These are phyloP conservation scores for Rhodotorula sphaerocarpa DNA, from an alignment of 768 basidiomycete genomes.

Conservation along the genomic window DNA sequence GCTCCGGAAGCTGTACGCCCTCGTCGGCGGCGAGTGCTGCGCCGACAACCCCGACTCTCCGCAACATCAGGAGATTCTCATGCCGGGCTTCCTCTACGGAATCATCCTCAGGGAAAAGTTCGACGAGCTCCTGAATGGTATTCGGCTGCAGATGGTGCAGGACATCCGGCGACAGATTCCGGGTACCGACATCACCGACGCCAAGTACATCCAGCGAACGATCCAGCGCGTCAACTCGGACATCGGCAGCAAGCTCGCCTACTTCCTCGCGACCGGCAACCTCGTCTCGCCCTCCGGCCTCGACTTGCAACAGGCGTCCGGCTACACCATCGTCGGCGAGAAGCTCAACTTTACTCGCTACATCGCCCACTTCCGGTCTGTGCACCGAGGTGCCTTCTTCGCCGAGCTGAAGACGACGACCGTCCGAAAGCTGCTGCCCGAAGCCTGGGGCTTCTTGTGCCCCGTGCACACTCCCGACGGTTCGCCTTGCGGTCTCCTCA, in stretches of 20 bases:
- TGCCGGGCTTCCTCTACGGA: slow-evolving; percentile 82
- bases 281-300: slow-evolving; percentile 88
- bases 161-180: slow-evolving; percentile 70
- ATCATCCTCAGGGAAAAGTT: slow-evolving; percentile 98
- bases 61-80: slow-evolving; percentile 92
- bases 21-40: slow-evolving; percentile 81
- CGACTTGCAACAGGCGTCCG: slow-evolving; percentile 91
- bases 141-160: slow-evolving; percentile 55
- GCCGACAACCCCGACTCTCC: slow-evolving; percentile 97
- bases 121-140: slow-evolving; percentile 68
- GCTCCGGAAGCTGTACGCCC: slow-evolving; percentile 86
- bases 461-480: slow-evolving; percentile 99
- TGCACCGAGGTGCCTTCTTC: slow-evolving; percentile 98
- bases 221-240: slow-evolving; percentile 76
- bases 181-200: slow-evolving; percentile 77
- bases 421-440: slow-evolving; percentile 89
- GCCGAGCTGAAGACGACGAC: slow-evolving; percentile 96
- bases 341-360: slow-evolving; percentile 98
- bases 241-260: slow-evolving; percentile 76
- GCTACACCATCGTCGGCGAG: slow-evolving; percentile 98
- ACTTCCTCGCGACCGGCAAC: slow-evolving; percentile 96
- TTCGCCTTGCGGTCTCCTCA: slow-evolving; percentile 91
- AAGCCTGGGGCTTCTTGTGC: slow-evolving; percentile 98
- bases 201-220: slow-evolving; percentile 70
- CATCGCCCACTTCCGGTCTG: slow-evolving; percentile 94